Percentiles rank a stretch among this genome's conserved stretches.
Evolutionary conservation across 257 asterid genomes (phyloP).

Genomic region (Nicotiana tomentosiformis): DNA sequence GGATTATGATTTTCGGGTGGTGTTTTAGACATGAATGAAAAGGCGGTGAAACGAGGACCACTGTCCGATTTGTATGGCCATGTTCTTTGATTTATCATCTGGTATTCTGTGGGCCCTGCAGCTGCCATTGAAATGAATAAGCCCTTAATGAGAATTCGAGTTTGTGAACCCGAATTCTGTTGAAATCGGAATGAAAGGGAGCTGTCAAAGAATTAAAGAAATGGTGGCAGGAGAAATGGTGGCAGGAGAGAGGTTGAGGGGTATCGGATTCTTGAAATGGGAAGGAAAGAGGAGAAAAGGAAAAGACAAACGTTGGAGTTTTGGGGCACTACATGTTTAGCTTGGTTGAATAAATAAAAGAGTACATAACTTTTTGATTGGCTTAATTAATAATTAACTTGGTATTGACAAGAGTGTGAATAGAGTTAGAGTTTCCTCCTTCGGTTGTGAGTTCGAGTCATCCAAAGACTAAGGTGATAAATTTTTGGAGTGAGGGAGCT

Average conservation of each 20-base stretch:
- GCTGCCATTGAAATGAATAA: background rate
- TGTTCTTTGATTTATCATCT: slow-evolving; percentile 33
- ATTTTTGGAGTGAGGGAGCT: too few species aligned
- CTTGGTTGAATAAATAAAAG: background rate
- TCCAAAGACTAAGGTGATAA: too few species aligned
- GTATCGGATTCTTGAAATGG: background rate
- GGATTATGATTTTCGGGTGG: slow-evolving; percentile 13
- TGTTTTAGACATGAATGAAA: slow-evolving; percentile 21
- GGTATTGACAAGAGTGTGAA: too few species aligned
- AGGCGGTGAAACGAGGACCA: slow-evolving; percentile 30
- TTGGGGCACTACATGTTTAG: background rate
- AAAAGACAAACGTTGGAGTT: background rate
- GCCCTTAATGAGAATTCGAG: background rate
- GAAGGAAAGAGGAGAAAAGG: background rate
- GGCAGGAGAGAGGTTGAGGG: background rate
- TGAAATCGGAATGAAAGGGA: background rate
- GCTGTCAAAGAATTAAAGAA: background rate
- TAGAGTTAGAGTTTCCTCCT: too few species aligned
- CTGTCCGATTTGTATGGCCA: slow-evolving; percentile 39
- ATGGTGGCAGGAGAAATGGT: background rate
- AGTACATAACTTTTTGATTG: too few species aligned
- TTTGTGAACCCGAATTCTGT: background rate
- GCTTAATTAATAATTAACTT: too few species aligned
- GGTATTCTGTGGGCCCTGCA: background rate
- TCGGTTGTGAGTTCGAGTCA: too few species aligned